Conservation (phyloP, 179 eudicot genomes). For the Pouteria campechiana region DNA sequence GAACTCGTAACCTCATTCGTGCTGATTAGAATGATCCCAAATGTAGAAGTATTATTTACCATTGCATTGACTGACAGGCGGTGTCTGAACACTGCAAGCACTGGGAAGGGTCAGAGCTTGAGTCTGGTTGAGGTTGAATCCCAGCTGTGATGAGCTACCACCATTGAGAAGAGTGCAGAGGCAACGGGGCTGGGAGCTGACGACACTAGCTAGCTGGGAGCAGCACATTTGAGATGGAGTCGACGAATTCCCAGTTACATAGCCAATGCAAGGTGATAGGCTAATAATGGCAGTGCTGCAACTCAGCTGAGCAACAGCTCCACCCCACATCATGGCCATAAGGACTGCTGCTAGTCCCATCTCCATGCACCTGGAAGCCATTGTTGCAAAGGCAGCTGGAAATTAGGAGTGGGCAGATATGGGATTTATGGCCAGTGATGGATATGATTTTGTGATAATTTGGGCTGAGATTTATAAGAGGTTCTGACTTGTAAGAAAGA, state of each 20-base stretch:
- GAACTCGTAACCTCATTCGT: too few relatives aligned
- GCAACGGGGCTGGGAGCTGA: conserved; percentile 41
- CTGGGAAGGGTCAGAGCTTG: conserved; percentile 39
- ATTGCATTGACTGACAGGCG: conserved; percentile 32
- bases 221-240: conserved; percentile 49
- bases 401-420: too few relatives aligned
- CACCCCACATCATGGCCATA: conserved; percentile 6
- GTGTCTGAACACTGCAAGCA: conserved; percentile 46
- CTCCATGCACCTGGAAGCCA: conserved; percentile 12
- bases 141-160: conserved; percentile 32
- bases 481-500: too few relatives aligned
- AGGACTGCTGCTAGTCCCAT: conserved; percentile 9
- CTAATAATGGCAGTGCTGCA: conserved; percentile 44
- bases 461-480: too few relatives aligned
- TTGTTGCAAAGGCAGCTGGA: too few relatives aligned
- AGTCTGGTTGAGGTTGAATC: conserved; percentile 32
- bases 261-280: conserved; percentile 52
- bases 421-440: too few relatives aligned
- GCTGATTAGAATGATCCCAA: too few relatives aligned
- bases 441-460: too few relatives aligned
- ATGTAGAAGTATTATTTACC: too few relatives aligned
- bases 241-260: conserved; percentile 23
- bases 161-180: conserved; percentile 43
- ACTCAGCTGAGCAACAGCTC: conserved; percentile 30
- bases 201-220: conserved; percentile 42